These are phyloP conservation scores for Pseudocercospora pini-densiflorae DNA, from an alignment of 2,329 filamentous ascomycete species.

Conservation along the genomic window DNA sequence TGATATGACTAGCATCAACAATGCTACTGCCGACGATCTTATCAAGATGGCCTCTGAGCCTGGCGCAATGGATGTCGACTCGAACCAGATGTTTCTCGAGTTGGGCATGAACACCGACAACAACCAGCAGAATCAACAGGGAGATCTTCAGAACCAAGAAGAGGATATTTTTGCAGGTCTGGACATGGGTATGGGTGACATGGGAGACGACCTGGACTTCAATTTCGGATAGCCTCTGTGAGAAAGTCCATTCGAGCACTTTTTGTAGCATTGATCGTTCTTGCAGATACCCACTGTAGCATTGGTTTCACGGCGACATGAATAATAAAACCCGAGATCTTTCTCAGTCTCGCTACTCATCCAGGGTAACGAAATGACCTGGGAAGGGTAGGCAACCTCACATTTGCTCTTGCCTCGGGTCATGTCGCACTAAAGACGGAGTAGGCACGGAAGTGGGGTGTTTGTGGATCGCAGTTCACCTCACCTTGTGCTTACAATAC, in stretches of 20 bases:
- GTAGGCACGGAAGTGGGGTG: neutral
- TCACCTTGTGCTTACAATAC: neutral
- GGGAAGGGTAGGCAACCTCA: too few relatives aligned
- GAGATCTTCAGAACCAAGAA: constrained; percentile 38
- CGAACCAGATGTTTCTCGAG: constrained; percentile 21
- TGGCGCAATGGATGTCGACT: constrained; percentile 34
- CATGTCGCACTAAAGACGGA: neutral
- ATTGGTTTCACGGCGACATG: neutral
- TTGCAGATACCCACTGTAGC: neutral
- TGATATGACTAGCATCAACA: constrained; percentile 19
- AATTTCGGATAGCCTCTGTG: constrained; percentile 31
- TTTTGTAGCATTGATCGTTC: neutral
- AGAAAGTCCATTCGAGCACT: neutral
- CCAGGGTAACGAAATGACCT: too few relatives aligned
- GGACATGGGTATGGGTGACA: constrained; percentile 42
- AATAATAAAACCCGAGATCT: neutral
- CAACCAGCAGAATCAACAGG: constrained; percentile 35
- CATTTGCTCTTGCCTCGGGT: neutral
- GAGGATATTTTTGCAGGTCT: constrained; percentile 50
- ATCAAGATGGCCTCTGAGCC: constrained; percentile 27
- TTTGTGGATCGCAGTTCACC: neutral
- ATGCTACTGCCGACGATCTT: constrained; percentile 29
- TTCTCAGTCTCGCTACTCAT: too few relatives aligned
- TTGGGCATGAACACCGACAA: constrained; percentile 22
- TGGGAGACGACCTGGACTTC: constrained; percentile 40